These are phyloP conservation scores for Nemania abortiva DNA, from an alignment of 2,329 filamentous ascomycete species.

Conservation along the genomic window DNA sequence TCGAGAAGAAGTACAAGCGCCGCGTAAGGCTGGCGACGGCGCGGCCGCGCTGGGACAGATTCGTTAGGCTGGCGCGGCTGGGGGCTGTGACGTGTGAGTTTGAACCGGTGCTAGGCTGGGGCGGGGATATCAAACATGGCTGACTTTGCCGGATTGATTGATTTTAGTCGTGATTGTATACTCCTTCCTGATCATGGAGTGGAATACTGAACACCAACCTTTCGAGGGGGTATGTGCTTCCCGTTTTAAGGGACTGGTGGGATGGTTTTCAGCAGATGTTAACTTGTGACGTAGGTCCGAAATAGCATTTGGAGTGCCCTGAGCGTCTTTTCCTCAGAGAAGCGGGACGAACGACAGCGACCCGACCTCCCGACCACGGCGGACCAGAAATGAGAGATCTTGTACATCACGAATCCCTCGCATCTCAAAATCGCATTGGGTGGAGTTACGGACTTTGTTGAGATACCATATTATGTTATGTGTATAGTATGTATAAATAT, in stretches of 20 bases:
- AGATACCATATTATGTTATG: slow-evolving; percentile 40
- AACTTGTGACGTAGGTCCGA: slow-evolving; percentile 52
- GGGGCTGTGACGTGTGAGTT: slow-evolving; percentile 67
- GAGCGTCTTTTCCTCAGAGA: slow-evolving; percentile 47
- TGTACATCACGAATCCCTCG: slow-evolving; percentile 37
- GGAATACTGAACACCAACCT: slow-evolving; percentile 60
- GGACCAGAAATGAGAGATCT: slow-evolving; percentile 31
- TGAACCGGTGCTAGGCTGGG: background rate
- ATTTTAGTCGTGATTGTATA: slow-evolving; percentile 65
- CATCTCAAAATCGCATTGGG: slow-evolving; percentile 45
- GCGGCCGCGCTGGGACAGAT: slow-evolving; percentile 50
- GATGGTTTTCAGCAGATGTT: background rate
- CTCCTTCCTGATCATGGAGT: slow-evolving; percentile 72
- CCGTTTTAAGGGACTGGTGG: background rate
- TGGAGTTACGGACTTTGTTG: slow-evolving; percentile 48
- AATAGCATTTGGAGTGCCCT: slow-evolving; percentile 55
- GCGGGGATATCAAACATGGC: slow-evolving; percentile 2
- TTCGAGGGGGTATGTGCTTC: slow-evolving; percentile 62
- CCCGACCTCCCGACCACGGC: slow-evolving; percentile 37
- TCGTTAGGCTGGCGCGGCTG: slow-evolving; percentile 73
- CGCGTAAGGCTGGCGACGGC: slow-evolving; percentile 61
- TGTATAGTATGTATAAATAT: slow-evolving; percentile 40
- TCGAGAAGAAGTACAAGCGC: slow-evolving; percentile 83
- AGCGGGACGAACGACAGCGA: slow-evolving; percentile 43
- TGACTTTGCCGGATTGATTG: slow-evolving; percentile 17